Evolutionary conservation across 306 rosid genomes (phyloP).

Genomic region (Cucurbita pepo): DNA sequence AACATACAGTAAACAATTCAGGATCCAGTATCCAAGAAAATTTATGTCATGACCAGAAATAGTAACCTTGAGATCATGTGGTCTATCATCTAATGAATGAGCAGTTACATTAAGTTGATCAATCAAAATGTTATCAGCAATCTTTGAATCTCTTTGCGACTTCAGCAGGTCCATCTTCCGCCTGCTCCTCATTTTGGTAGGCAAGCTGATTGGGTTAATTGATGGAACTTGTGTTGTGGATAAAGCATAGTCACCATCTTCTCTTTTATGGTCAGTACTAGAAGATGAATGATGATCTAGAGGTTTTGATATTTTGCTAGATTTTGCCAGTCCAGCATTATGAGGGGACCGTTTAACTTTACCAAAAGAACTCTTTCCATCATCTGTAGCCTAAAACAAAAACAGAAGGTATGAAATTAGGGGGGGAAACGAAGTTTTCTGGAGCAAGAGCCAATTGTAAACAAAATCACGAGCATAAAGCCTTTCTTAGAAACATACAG

Average conservation of each 20-base stretch:
- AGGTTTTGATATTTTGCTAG: constrained; percentile 28
- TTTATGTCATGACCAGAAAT: constrained; percentile 4
- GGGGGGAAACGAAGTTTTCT: neutral
- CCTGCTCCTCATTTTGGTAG: constrained; percentile 33
- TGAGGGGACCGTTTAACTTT: constrained; percentile 64
- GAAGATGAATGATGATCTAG: constrained; percentile 28
- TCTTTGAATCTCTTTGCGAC: constrained; percentile 23
- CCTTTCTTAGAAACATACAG: neutral
- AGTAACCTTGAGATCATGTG: constrained; percentile 36
- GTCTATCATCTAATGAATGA: constrained; percentile 15
- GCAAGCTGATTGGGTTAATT: constrained; percentile 26
- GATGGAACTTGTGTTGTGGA: constrained; percentile 28
- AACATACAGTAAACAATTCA: neutral
- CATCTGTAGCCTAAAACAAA: constrained; percentile 39
- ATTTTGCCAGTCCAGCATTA: constrained; percentile 28
- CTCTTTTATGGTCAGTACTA: constrained; percentile 24
- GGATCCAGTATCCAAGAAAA: neutral
- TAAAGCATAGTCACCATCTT: constrained; percentile 28
- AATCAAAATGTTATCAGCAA: constrained; percentile 17
- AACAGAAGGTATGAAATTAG: neutral
- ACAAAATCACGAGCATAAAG: neutral
- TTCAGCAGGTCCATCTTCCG: constrained; percentile 45
- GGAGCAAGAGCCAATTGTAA: neutral
- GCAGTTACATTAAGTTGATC: constrained; percentile 20
- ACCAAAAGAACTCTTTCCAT: constrained; percentile 32